A percentile compares a stretch with the other conserved stretches of the same genome.
These are phyloP conservation scores for Suillus subluteus DNA, from an alignment of 768 basidiomycete species.

Conservation along the genomic window DNA sequence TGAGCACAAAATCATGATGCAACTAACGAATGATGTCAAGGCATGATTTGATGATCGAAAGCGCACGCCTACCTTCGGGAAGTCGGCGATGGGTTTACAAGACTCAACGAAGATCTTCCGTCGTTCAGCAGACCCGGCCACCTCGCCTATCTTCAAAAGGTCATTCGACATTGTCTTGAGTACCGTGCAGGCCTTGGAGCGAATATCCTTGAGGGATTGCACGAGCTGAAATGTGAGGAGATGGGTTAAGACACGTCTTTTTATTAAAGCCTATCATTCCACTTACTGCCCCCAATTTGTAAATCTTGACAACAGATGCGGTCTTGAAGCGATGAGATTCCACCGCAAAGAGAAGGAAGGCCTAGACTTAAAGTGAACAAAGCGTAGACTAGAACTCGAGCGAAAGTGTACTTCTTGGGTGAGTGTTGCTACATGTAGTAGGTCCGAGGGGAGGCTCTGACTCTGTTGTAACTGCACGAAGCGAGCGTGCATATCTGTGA, in stretches of 20 bases:
- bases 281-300: conserved; percentile 74
- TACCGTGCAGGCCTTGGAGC: conserved; percentile 50
- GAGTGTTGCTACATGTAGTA: conserved; percentile 75
- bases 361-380: conserved; percentile 44
- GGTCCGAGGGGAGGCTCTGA: conserved; percentile 48
- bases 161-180: conserved; percentile 61
- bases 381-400: not conserved
- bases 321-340: conserved; percentile 77
- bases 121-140: conserved; percentile 53
- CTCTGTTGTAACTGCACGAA: conserved; percentile 49
- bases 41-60: not conserved
- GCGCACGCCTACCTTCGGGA: conserved; percentile 36
- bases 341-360: conserved; percentile 69
- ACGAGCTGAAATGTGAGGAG: conserved; percentile 53
- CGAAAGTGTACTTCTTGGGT: conserved; percentile 64
- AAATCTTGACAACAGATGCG: conserved; percentile 65
- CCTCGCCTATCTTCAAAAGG: conserved; percentile 54
- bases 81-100: conserved; percentile 46
- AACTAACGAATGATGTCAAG: conserved; percentile 44
- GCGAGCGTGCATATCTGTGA: conserved; percentile 55
- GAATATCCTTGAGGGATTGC: conserved; percentile 65
- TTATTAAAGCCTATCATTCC: not conserved
- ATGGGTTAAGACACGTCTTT: not conserved
- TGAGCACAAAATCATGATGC: conserved; percentile 64
- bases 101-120: conserved; percentile 56